Conservation (phyloP, 768 basidiomycete genomes). For the Guyanaporus albipodus region DNA sequence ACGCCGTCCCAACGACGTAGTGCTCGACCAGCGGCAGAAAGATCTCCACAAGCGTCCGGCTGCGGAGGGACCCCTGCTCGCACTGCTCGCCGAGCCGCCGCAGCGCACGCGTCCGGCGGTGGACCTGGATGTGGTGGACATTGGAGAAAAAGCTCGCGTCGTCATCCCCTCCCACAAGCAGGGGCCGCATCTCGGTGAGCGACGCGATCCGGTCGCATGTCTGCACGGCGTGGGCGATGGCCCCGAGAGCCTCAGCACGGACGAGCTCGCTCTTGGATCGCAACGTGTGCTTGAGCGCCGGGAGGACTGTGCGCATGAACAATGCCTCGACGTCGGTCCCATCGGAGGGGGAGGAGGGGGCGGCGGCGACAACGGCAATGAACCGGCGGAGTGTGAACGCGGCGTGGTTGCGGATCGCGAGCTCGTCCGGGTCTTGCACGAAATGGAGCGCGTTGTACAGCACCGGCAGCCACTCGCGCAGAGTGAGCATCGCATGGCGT, state of each 20-base stretch:
- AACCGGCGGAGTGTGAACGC: conserved; percentile 74
- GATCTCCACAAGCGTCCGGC: conserved; percentile 69
- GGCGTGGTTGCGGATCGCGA: conserved; percentile 81
- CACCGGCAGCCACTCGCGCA: conserved; percentile 73
- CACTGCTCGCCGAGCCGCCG: conserved; percentile 79
- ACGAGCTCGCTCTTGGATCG: conserved; percentile 81
- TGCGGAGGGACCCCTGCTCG: conserved; percentile 59
- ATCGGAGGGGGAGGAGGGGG: conserved; percentile 17
- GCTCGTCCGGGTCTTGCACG: conserved; percentile 85
- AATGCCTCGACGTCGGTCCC: conserved; percentile 46
- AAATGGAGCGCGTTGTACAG: conserved; percentile 80
- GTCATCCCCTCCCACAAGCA: conserved; percentile 84
- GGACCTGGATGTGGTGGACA: conserved; percentile 88
- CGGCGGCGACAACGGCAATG: conserved; percentile 50
- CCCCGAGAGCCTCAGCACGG: conserved; percentile 76
- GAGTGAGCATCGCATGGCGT: conserved; percentile 45
- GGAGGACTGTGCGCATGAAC: conserved; percentile 64
- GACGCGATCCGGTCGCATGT: conserved; percentile 54
- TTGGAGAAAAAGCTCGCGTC: conserved; percentile 98
- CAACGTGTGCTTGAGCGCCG: conserved; percentile 76
- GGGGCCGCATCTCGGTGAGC: conserved; percentile 73
- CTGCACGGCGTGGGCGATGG: conserved; percentile 71
- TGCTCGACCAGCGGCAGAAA: conserved; percentile 86
- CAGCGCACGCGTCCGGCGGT: conserved; percentile 83
- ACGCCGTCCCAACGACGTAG: conserved; percentile 59